Evolutionary conservation across 2,329 filamentous ascomycete genomes (phyloP), one percentile per base, ranked within the genome.

Genomic region (Boeremia exigua): DNA sequence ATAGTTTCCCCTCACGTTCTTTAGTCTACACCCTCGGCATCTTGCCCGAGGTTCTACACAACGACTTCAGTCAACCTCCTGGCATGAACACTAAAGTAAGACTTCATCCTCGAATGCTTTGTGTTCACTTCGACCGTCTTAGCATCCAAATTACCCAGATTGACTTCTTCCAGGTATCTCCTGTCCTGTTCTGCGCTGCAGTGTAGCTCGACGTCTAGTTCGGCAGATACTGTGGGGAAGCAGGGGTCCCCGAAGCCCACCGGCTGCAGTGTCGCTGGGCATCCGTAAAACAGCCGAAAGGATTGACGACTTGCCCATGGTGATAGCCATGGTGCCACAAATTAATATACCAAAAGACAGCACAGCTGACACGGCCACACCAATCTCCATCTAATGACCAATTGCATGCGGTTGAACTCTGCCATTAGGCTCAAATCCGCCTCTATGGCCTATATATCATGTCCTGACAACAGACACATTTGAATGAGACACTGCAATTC

Each of bases 251-350:
- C 19, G 28, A 42, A 28, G 28, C 14, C 52, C 46, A 50, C 46
- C 46, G 46, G 46, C 17, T 55, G 30, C 46, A 46, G 29, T 42
- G 32, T 17, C 34, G 36, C 40, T 55, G 45, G 46, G 52, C 52
- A 46, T 42, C 10, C 27, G 39, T 36, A 40, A 46, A 55, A 39
- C 34, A 46, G 36, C 52, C 46, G 46, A 46, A 15, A 46, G 40
- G 11, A 17, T 27, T 33, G 17, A n/a, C 27, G 17, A 38, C 28
- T 49, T 33, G 15, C 40, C 46, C 39, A 33, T 32, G 37, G 6
- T 25, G 29, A 32, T n/a, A 40, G 19, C 34, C 11, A 6, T 44
- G 6, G 29, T 55, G 28, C 8, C 25, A 42, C 15, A 10, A 34
- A 15, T 55, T 46, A 50, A 55, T 50, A 5, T 50, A 50, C 46